Base-by-base conservation (phyloP, 306 rosid genomes). In the Quercus rubra region DNA sequence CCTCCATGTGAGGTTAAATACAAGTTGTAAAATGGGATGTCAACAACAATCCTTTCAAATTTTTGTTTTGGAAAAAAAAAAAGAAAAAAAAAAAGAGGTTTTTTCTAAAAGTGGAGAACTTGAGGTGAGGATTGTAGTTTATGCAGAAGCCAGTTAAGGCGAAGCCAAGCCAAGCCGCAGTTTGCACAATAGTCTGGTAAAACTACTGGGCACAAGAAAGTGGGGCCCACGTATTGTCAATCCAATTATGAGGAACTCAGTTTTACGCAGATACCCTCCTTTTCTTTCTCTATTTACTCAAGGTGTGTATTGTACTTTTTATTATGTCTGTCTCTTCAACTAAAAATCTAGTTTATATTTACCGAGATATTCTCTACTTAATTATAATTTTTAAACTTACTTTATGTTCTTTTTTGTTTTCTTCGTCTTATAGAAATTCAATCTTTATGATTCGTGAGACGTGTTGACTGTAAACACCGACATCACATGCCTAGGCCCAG, bases 291-390 rank as follows among this genome's bases (percentile, higher is more conserved):
- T 67, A 67, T 33, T 67, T 33, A 67, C 72, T 6, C 17, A 49
- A 49, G 54, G 17, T 11, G 17, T 1, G 54, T 10, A 11, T 49
- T 49, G 54, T 49, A 49, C 54, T 49, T 49, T 46, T 3, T 1
- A 49, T 49, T 13, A 49, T 38, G 46, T 3, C 54, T 49, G 54
- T 33, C 51, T 31, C 18, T 33, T 8, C 72, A 1, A 19, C 14
- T 13, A 0, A 67, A 30, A 49, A 49, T 49, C 17, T 67, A 18
- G 72, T 67, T 67, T 67, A 28, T 31, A 67, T 35, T 33, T 67
- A 67, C 72, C 72, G 72, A 67, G 72, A 67, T 67, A 67, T 67
- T 33, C 72, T 35, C 72, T n/a, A 10, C 25, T 21, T 17, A 59
- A 59, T 21, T 9, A 27, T 20, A 21, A 58, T 59, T 3, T 59